These are phyloP conservation scores for Sarocladium kiliense DNA, from an alignment of 2,329 filamentous ascomycete genomes.

Conservation along the genomic window DNA sequence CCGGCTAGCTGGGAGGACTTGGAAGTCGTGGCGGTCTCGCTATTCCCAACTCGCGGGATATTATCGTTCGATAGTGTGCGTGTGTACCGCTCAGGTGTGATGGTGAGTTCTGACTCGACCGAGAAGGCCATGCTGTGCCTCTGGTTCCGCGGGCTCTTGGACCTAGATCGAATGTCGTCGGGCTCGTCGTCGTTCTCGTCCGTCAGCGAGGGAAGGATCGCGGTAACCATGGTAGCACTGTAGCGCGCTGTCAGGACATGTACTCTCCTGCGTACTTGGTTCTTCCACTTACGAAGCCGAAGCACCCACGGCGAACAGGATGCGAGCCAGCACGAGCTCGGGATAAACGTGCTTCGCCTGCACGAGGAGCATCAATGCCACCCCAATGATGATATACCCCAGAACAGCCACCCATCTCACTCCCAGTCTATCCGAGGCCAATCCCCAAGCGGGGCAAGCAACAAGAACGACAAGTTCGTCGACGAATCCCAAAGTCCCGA, in stretches of 20 bases:
- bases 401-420: slow-evolving; percentile 67
- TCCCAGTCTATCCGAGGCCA: slow-evolving; percentile 71
- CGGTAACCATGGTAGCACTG: slow-evolving; percentile 86
- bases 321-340: slow-evolving; percentile 74
- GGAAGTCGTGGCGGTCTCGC: slow-evolving; percentile 22
- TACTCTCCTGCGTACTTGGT: neutral
- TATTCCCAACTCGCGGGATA: slow-evolving; percentile 13
- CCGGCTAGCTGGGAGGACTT: slow-evolving; percentile 67
- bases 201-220: slow-evolving; percentile 72
- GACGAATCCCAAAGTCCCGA: slow-evolving; percentile 78
- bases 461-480: slow-evolving; percentile 79
- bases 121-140: slow-evolving; percentile 60
- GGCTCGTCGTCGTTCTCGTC: slow-evolving; percentile 36
- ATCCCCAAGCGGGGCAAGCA: slow-evolving; percentile 75
- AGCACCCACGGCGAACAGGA: slow-evolving; percentile 86
- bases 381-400: slow-evolving; percentile 77
- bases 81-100: slow-evolving; percentile 60
- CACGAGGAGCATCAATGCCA: slow-evolving; percentile 74
- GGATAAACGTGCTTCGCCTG: slow-evolving; percentile 86
- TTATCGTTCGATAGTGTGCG: slow-evolving; percentile 27
- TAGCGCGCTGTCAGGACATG: slow-evolving; percentile 12
- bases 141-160: slow-evolving; percentile 32
- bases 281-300: slow-evolving; percentile 65
- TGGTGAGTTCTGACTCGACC: slow-evolving; percentile 68
- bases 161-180: slow-evolving; percentile 15